Base-by-base conservation (phyloP, 208 protist species). In the Spongospora subterranea region DNA sequence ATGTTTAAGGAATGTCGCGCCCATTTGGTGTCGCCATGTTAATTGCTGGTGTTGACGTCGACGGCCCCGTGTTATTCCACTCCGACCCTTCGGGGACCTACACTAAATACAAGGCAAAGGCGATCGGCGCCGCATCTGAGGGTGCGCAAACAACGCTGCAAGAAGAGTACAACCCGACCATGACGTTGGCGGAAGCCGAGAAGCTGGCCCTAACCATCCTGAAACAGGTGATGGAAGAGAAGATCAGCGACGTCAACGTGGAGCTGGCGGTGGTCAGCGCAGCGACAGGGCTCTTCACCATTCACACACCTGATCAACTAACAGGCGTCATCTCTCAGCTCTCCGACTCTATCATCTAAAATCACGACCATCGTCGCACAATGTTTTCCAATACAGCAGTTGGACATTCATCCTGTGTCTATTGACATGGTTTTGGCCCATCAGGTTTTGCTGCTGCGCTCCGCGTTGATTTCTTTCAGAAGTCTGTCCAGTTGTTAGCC, bases 21-120 rank as follows among this genome's bases (percentile, higher is more conserved):
- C 98, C 98, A 6, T 99, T 99, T 94, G 98, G 98, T 92, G 98
- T 99, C 40, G 98, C 98, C 0, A 93, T 99, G 38, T 96, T 99
- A n/a, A 95, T 99, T 93, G 98, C 97, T 88, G 98, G 98, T 45
- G 95, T 99, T 38, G 98, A 99, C 92, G 97, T 98, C 92, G 91
- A 94, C 35, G 98, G 98, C 6, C 98, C 98, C 46, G 94, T 96
- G 88, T 95, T 99, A 45, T 97, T 88, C 88, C 91, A 93, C 77
- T 93, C 92, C 0, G 92, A 94, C 77, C 93, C 93, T 0, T 93
- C 92, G 46, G 98, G 98, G 53, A 99, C 98, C 29, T 99, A 97
- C 94, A 97, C 96, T 11, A 94, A 95, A 66, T 99, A 97, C 92
- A 95, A 99, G 46, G 98, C 98, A 29, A 98, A 99, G 93, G 98